phyloP scores from a whole-genome alignment of 495 filamentous ascomycete species.

The Lophiostoma macrostomum region DNA sequence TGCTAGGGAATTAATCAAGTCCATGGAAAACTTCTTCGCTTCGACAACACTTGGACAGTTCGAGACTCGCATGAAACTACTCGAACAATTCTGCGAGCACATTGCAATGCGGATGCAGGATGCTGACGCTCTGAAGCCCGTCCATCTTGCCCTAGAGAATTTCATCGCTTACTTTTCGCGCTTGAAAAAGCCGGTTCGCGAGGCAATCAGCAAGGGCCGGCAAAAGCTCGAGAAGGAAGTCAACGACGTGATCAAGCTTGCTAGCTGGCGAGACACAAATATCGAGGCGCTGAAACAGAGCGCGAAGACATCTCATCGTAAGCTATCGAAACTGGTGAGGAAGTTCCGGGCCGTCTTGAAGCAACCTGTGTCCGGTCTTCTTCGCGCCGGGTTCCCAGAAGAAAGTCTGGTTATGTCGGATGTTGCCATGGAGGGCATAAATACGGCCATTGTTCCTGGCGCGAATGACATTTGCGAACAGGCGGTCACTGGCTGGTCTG shows the following conservation, averaged over 20 bases:
- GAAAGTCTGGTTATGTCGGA: neutral
- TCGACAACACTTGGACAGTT: slow-evolving; percentile 79
- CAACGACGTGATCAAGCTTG: slow-evolving; percentile 79
- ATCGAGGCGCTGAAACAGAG: slow-evolving; percentile 84
- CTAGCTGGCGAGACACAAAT: slow-evolving; percentile 96
- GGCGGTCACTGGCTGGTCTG: slow-evolving; percentile 53
- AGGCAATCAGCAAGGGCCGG: slow-evolving; percentile 61
- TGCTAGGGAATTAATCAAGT: slow-evolving; percentile 62
- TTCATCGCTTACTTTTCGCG: slow-evolving; percentile 69
- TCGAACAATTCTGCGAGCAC: slow-evolving; percentile 68
- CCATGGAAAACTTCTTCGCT: slow-evolving; percentile 70
- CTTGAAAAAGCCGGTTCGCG: slow-evolving; percentile 61
- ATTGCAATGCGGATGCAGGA: slow-evolving; percentile 56
- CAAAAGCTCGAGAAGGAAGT: slow-evolving; percentile 75
- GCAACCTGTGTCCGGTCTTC: slow-evolving; percentile 63
- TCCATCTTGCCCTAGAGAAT: slow-evolving; percentile 65
- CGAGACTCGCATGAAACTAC: slow-evolving; percentile 62
- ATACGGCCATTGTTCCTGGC: slow-evolving; percentile 9
- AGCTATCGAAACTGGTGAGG: slow-evolving; percentile 83
- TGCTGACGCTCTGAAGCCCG: slow-evolving; percentile 49
- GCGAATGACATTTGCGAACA: slow-evolving; percentile 13
- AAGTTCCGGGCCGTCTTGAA: slow-evolving; percentile 77
- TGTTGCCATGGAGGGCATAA: neutral
- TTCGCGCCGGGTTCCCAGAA: slow-evolving; percentile 66
- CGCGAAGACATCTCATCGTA: slow-evolving; percentile 82